Conservation (phyloP, 345 rosid species). For the Camelina neglecta region DNA sequence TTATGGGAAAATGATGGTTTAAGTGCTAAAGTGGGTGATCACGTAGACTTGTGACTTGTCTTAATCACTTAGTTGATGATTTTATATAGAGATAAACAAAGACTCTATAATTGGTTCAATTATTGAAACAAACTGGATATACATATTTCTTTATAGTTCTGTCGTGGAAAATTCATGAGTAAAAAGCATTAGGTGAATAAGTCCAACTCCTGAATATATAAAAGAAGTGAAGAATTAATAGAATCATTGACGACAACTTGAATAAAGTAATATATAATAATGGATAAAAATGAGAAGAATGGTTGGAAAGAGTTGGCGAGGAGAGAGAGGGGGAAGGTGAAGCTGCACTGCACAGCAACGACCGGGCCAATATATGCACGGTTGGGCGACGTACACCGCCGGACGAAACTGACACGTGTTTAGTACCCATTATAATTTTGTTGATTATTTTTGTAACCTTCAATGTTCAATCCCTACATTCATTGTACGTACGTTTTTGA, state of each 20-base stretch:
- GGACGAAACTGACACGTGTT: constrained; percentile 43
- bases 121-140: constrained; percentile 34
- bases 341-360: constrained; percentile 36
- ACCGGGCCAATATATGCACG: constrained; percentile 37
- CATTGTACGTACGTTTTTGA: constrained; percentile 25
- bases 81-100: constrained; percentile 13
- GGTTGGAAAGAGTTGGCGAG: constrained; percentile 34
- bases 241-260: constrained; percentile 36
- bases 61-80: constrained; percentile 7
- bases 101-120: constrained; percentile 38
- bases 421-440: neutral
- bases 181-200: constrained; percentile 40
- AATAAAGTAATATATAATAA: constrained; percentile 17
- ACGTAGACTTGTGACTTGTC: constrained; percentile 32
- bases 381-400: constrained; percentile 36
- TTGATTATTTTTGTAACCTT: neutral
- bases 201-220: constrained; percentile 17
- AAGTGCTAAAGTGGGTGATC: constrained; percentile 13
- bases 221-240: neutral
- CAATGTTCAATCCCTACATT: constrained; percentile 32
- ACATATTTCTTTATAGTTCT: constrained; percentile 27
- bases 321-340: constrained; percentile 34
- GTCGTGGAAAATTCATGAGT: constrained; percentile 38
- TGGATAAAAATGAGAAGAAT: neutral
- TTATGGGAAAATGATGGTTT: constrained; percentile 5